phyloP scores from a whole-genome alignment of 1,284 basidiomycete genomes.

The Sporisorium exsertum region DNA sequence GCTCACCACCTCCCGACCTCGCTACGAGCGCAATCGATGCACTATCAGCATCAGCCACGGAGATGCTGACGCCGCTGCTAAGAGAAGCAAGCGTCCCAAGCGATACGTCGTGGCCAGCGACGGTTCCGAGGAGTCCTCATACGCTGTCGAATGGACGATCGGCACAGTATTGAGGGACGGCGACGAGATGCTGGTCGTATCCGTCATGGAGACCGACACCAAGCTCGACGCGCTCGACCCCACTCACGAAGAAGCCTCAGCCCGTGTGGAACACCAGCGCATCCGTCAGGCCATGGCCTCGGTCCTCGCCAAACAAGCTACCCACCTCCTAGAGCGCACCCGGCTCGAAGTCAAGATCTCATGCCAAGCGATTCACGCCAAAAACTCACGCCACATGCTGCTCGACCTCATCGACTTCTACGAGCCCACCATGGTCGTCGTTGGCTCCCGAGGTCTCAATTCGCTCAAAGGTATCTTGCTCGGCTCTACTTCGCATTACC shows the following conservation, averaged over 20 bases:
- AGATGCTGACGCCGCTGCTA: slow-evolving; percentile 55
- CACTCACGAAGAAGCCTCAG: slow-evolving; percentile 75
- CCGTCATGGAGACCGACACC: slow-evolving; percentile 89
- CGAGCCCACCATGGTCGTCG: slow-evolving; percentile 92
- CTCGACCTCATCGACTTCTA: slow-evolving; percentile 87
- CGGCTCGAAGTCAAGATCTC: slow-evolving; percentile 84
- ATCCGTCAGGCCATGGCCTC: slow-evolving; percentile 91
- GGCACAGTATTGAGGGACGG: slow-evolving; percentile 95
- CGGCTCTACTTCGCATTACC: slow-evolving; percentile 96
- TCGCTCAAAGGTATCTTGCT: slow-evolving; percentile 93
- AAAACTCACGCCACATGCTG: slow-evolving; percentile 92
- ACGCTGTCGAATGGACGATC: slow-evolving; percentile 75
- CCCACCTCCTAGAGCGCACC: slow-evolving; percentile 88
- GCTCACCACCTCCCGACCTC: slow-evolving; percentile 73
- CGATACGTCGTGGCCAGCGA: slow-evolving; percentile 92
- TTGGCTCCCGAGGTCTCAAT: slow-evolving; percentile 89
- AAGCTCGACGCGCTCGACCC: slow-evolving; percentile 73
- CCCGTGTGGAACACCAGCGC: slow-evolving; percentile 85
- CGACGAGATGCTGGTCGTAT: slow-evolving; percentile 77
- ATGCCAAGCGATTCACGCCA: slow-evolving; percentile 91
- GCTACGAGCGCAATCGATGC: slow-evolving; percentile 90
- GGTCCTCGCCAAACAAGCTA: slow-evolving; percentile 85
- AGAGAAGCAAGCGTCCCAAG: slow-evolving; percentile 75
- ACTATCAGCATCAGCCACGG: slow-evolving; percentile 86
- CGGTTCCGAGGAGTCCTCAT: slow-evolving; percentile 77